Evolutionary conservation across 768 basidiomycete species (phyloP).

Genomic region (Kwoniella sp.): DNA sequence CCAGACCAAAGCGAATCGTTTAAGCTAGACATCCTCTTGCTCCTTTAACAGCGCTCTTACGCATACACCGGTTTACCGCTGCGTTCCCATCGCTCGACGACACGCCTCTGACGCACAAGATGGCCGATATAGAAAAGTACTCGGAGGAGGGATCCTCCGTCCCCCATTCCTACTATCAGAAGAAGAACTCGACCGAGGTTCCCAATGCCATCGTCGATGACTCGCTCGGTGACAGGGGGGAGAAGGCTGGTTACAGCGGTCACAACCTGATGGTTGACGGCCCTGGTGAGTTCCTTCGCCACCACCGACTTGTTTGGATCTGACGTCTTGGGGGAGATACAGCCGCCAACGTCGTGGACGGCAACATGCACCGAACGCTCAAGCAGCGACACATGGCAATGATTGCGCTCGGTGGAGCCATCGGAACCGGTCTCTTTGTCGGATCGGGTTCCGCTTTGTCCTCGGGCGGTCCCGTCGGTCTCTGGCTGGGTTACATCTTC

Average conservation of each 20-base stretch:
- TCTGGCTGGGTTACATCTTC: constrained; percentile 44
- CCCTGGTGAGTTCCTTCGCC: constrained; percentile 12
- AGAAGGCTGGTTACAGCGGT: constrained; percentile 18
- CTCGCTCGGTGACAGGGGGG: constrained; percentile 2
- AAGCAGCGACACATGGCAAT: constrained; percentile 49
- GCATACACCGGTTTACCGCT: no score
- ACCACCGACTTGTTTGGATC: not conserved
- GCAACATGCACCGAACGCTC: constrained; percentile 43
- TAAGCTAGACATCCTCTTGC: no score
- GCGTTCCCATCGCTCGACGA: no score
- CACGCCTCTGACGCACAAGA: no score
- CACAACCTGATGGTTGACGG: constrained; percentile 21
- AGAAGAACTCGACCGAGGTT: not conserved
- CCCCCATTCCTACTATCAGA: not conserved
- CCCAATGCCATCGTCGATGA: constrained; percentile 8
- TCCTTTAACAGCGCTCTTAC: no score
- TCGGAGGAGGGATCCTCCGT: no score
- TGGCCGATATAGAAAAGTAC: no score
- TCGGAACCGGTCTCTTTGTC: constrained; percentile 50
- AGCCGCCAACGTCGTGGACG: constrained; percentile 20
- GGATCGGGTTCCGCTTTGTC: constrained; percentile 41
- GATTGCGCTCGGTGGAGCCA: constrained; percentile 50
- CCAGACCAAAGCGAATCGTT: no score
- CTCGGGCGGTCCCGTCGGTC: constrained; percentile 44
- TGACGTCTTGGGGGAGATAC: not conserved